Base-by-base conservation (phyloP, 208 protist genomes). In the Leishmania martiniquensis region DNA sequence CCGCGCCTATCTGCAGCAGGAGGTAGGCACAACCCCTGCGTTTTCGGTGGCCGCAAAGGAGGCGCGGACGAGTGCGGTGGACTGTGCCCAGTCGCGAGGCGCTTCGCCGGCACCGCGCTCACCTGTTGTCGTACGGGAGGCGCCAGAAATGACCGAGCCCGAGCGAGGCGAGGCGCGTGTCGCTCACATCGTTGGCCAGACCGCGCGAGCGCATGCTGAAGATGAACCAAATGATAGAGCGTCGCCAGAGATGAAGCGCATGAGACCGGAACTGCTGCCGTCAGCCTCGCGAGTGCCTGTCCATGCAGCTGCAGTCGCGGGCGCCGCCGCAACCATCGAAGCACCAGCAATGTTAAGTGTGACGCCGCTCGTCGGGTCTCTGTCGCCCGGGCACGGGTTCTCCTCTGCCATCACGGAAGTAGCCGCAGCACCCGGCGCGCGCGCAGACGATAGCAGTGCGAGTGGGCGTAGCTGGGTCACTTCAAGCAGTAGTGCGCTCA, bases 1-100 rank as follows among this genome's bases (percentile, higher is more conserved):
- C 37, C 0, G 29, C 0, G 75, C 15, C 4, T 87, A 77, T 44
- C 70, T 87, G 22, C 75, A 76, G 51, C 72, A 82, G 7, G 77
- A 76, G 4, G 76, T 4, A 37, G 37, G 45, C 67, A 34, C 5
- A 32, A 9, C 42, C 22, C 5, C 65, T 1, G 15, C 57, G 42
- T 2, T n/a, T 47, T 7, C 66, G 25, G 29, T n/a, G 34, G 10
- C 49, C 15, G 20, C 13, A 22, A 4, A 15, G 66, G 63, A 5
- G 22, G 49, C 22, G 37, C 63, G 49, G 25, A 52, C 68, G 20
- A 60, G 76, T 32, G 9, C 69, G 6, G 29, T 37, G 4, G 60
- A 13, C 20, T n/a, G 29, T 47, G n/a, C 4, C 52, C n/a, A 39
- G n/a, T 63, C 51, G 13, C 34, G 71, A 25, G 49, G 32, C 37